A percentile compares a stretch with the other conserved stretches of the same genome.
Conservation (phyloP, 257 asterid genomes). For the Przewalskia tangutica region DNA sequence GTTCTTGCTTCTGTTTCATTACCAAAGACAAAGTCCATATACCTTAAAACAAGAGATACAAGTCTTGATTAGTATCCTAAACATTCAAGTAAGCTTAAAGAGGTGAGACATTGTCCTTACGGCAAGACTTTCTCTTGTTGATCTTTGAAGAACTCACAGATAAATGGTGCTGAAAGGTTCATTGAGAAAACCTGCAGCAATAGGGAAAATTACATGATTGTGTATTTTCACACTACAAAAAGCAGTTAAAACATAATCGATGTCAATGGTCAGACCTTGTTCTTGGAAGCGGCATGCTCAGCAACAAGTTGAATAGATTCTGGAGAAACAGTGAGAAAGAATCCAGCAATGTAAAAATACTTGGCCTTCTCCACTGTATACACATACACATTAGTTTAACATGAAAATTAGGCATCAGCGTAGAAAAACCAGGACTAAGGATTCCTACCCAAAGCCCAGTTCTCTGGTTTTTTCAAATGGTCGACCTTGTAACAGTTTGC, state of each 20-base stretch:
- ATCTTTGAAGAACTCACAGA: conserved; percentile 91
- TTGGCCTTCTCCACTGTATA: conserved; percentile 89
- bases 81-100: neutral
- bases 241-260: neutral
- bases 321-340: conserved; percentile 95
- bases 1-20: conserved; percentile 92
- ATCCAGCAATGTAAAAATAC: conserved; percentile 84
- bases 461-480: conserved; percentile 78
- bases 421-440: neutral
- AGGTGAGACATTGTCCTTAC: conserved; percentile 33
- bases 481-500: conserved; percentile 85
- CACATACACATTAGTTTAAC: conserved; percentile 6
- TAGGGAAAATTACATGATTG: neutral
- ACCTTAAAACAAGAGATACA: conserved; percentile 37
- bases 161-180: conserved; percentile 94
- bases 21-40: conserved; percentile 73
- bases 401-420: neutral
- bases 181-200: conserved; percentile 52
- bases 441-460: conserved; percentile 71
- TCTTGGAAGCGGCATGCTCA: conserved; percentile 93
- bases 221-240: neutral
- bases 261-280: conserved; percentile 42
- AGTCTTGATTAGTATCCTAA: conserved; percentile 7
- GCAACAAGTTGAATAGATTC: conserved; percentile 89
- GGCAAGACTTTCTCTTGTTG: conserved; percentile 62